Evolutionary conservation across 768 basidiomycete species (phyloP).

Genomic region (Gelatoporia subvermispora): DNA sequence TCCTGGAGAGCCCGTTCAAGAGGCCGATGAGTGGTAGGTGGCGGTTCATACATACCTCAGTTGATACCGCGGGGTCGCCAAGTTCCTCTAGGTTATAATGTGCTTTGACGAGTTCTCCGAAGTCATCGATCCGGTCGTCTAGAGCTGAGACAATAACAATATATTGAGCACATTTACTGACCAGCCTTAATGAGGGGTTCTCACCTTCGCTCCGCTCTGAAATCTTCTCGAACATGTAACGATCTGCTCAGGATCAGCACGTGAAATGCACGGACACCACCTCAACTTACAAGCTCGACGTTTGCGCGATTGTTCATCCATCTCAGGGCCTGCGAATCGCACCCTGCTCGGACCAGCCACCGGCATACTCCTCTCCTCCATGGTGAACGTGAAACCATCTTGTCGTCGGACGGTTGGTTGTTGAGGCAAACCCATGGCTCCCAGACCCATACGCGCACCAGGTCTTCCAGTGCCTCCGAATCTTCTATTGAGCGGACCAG

Average conservation of each 20-base stretch:
- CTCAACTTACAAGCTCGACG: conserved; percentile 51
- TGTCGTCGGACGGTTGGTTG: conserved; percentile 5
- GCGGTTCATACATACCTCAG: conserved; percentile 36
- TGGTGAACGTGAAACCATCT: conserved; percentile 11
- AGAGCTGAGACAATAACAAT: conserved; percentile 46
- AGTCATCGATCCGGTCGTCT: conserved; percentile 84
- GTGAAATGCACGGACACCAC: neutral
- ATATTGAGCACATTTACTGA: neutral
- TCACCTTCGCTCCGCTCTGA: conserved; percentile 79
- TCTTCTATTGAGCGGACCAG: conserved; percentile 9
- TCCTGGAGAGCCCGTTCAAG: conserved; percentile 28
- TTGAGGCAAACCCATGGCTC: neutral
- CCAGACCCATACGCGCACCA: neutral
- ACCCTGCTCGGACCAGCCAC: conserved; percentile 26
- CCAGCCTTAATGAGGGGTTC: conserved; percentile 2
- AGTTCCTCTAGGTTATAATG: conserved; percentile 72
- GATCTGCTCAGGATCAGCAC: conserved; percentile 49
- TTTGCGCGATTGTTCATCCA: conserved; percentile 29
- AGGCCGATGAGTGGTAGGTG: neutral
- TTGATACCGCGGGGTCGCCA: conserved; percentile 64
- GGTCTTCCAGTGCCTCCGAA: conserved; percentile 11
- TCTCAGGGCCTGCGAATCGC: conserved; percentile 25
- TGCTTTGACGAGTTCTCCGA: conserved; percentile 65
- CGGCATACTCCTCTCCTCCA: conserved; percentile 7
- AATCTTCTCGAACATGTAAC: conserved; percentile 94